phyloP scores from a whole-genome alignment of 1,284 basidiomycete species.

The Moniliella sp. region DNA sequence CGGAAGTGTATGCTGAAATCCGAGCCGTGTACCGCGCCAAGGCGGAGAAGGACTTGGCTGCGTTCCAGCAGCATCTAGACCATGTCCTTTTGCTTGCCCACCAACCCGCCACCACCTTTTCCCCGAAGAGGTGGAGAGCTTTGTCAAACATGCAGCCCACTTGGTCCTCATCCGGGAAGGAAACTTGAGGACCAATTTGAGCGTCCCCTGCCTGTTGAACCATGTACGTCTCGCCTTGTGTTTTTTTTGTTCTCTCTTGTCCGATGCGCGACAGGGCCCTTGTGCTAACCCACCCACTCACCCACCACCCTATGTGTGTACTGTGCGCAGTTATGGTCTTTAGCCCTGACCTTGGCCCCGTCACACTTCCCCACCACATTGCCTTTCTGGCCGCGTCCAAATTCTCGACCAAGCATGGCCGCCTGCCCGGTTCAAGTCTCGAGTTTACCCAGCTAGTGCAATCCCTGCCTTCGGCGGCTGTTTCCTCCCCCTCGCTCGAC shows the following conservation, averaged over 20 bases:
- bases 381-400: constrained; percentile 37
- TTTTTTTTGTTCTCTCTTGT: too few relatives aligned
- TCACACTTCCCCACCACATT: constrained; percentile 20
- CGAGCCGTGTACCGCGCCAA: constrained; percentile 55
- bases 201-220: constrained; percentile 26
- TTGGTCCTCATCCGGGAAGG: constrained; percentile 56
- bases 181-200: constrained; percentile 34
- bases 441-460: constrained; percentile 2
- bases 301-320: too few relatives aligned
- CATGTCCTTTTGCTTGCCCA: constrained; percentile 31
- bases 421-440: constrained; percentile 35
- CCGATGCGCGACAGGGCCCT: too few relatives aligned
- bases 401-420: constrained; percentile 33
- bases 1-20: constrained; percentile 54
- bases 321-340: constrained; percentile 8
- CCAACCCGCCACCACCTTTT: constrained; percentile 9
- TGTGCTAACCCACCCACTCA: too few relatives aligned
- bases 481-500: too few relatives aligned
- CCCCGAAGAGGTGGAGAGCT: constrained; percentile 46
- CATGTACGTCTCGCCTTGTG: neutral
- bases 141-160: constrained; percentile 73
- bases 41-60: constrained; percentile 48
- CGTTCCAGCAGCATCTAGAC: constrained; percentile 33
- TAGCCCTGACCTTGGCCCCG: constrained; percentile 20
- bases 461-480: neutral